Evolutionary conservation across 768 basidiomycete species (phyloP).

Genomic region (Russula virescens): DNA sequence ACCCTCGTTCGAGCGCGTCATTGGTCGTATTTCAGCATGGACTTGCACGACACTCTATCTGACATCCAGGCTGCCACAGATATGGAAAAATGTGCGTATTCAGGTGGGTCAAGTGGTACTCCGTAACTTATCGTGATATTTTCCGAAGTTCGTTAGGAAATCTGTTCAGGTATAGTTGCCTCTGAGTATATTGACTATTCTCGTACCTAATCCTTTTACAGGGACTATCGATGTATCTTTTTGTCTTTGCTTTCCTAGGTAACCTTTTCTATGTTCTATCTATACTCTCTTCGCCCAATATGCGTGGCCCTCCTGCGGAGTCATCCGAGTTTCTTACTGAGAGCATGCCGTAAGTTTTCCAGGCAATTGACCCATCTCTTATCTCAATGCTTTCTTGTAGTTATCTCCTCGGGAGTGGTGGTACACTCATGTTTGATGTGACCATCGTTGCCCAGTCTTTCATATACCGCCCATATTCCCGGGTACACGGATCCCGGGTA

Average conservation of each 20-base stretch:
- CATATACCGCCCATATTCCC: slow-evolving; percentile 57
- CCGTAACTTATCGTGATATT: slow-evolving; percentile 3
- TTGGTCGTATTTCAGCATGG: slow-evolving; percentile 95
- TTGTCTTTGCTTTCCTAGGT: slow-evolving; percentile 89
- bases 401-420: slow-evolving; percentile 87
- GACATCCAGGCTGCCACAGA: slow-evolving; percentile 91
- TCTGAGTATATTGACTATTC: neutral
- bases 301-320: slow-evolving; percentile 50
- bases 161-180: slow-evolving; percentile 66
- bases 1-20: slow-evolving; percentile 47
- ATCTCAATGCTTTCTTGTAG: slow-evolving; percentile 34
- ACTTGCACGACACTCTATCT: slow-evolving; percentile 88
- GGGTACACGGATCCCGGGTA: slow-evolving; percentile 21
- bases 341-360: slow-evolving; percentile 68
- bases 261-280: slow-evolving; percentile 92
- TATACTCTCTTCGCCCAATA: slow-evolving; percentile 71
- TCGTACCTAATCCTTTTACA: slow-evolving; percentile 30
- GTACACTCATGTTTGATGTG: slow-evolving; percentile 89
- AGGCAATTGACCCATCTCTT: neutral
- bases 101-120: neutral
- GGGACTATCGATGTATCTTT: slow-evolving; percentile 92
- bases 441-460: slow-evolving; percentile 84
- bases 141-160: slow-evolving; percentile 69
- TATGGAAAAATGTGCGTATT: slow-evolving; percentile 93
- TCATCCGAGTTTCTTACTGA: slow-evolving; percentile 68